These are phyloP conservation scores for Salvia sclarea DNA, from an alignment of 305 asterid genomes.

Conservation along the genomic window DNA sequence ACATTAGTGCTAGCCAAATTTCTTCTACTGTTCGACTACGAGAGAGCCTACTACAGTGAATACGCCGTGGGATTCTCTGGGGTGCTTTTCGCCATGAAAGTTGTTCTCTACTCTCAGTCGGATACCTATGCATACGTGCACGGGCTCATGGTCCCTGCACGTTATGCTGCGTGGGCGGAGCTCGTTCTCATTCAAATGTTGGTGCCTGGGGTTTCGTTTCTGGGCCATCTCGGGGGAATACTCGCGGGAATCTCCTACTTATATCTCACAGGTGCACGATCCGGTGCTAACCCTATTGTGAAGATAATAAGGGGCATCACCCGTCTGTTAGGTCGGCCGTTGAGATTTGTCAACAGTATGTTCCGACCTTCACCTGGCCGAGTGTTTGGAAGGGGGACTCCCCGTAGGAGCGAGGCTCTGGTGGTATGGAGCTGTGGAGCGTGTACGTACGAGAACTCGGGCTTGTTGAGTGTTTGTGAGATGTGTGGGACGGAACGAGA, in stretches of 20 bases:
- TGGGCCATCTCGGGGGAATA: slow-evolving; percentile 88
- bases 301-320: slow-evolving; percentile 45
- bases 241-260: slow-evolving; percentile 76
- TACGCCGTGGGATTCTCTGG: slow-evolving; percentile 90
- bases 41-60: slow-evolving; percentile 67
- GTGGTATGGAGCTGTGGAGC: slow-evolving; percentile 73
- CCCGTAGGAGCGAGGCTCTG: slow-evolving; percentile 34
- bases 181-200: slow-evolving; percentile 80
- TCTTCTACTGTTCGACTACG: slow-evolving; percentile 61
- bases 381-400: slow-evolving; percentile 57
- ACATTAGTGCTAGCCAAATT: slow-evolving; percentile 65
- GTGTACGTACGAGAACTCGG: slow-evolving; percentile 75
- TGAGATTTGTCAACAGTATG: slow-evolving; percentile 39
- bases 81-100: slow-evolving; percentile 94
- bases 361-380: slow-evolving; percentile 34
- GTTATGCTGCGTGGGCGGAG: slow-evolving; percentile 99
- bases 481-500: slow-evolving; percentile 60
- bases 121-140: slow-evolving; percentile 68
- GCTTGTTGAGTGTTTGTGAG: slow-evolving; percentile 54
- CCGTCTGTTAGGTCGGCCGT: slow-evolving; percentile 60
- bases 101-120: slow-evolving; percentile 69
- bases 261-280: slow-evolving; percentile 38
- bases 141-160: slow-evolving; percentile 78
- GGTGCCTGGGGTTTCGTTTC: slow-evolving; percentile 86
- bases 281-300: slow-evolving; percentile 51